Percentiles rank a stretch among this genome's conserved stretches.
Evolutionary conservation across 495 filamentous ascomycete species (phyloP).

Genomic region (Chaetomium cochliodes): DNA sequence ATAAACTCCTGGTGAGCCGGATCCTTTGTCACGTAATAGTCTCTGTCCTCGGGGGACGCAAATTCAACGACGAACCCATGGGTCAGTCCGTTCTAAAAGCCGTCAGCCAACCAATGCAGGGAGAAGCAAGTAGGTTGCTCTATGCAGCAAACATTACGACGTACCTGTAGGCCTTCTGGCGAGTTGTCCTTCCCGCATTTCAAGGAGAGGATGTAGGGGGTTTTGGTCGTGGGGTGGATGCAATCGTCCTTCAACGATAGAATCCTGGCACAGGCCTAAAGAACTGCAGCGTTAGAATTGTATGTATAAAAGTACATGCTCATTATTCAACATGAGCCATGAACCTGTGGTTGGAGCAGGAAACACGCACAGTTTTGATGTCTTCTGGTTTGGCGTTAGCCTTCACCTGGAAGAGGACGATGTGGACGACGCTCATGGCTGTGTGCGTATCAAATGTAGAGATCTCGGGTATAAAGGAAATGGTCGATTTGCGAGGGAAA

Average conservation of each 20-base stretch:
- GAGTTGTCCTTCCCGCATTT: slow-evolving; percentile 65
- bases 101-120: slow-evolving; percentile 5
- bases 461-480: neutral
- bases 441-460: neutral
- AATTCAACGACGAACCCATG: slow-evolving; percentile 67
- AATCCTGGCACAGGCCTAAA: slow-evolving; percentile 31
- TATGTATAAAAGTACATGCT: neutral
- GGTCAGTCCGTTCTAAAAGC: slow-evolving; percentile 49
- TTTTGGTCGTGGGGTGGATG: slow-evolving; percentile 47
- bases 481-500: no score
- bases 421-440: slow-evolving; percentile 56
- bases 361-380: slow-evolving; percentile 50
- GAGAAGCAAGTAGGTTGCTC: neutral
- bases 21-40: slow-evolving; percentile 56
- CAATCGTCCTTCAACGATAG: slow-evolving; percentile 46
- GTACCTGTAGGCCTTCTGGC: slow-evolving; percentile 61
- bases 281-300: neutral
- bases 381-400: slow-evolving; percentile 37
- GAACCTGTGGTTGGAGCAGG: neutral
- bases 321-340: neutral
- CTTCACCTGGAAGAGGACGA: slow-evolving; percentile 64
- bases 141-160: neutral
- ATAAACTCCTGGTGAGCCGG: slow-evolving; percentile 51
- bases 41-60: slow-evolving; percentile 54
- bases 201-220: slow-evolving; percentile 58